Evolutionary conservation across 768 basidiomycete genomes (phyloP).

Genomic region (Dendrothele bispora): DNA sequence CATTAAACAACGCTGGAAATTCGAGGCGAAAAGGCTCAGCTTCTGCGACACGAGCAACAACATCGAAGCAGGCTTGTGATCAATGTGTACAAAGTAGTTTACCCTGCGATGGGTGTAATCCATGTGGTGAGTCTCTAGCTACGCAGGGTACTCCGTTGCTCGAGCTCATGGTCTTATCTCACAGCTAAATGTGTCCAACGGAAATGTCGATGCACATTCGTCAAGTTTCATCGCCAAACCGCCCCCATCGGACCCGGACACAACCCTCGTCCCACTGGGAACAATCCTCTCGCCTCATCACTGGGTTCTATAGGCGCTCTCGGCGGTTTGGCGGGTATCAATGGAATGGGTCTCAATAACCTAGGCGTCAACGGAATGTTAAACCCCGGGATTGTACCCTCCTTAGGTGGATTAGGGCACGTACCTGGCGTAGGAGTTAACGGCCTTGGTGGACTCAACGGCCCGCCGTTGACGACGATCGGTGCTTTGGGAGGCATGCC

Average conservation of each 20-base stretch:
- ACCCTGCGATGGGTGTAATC: constrained; percentile 78
- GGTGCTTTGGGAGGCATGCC: too few species aligned
- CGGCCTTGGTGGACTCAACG: too few species aligned
- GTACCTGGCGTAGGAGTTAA: too few species aligned
- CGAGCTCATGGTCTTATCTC: constrained; percentile 5
- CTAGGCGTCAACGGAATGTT: too few species aligned
- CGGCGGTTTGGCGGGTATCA: too few species aligned
- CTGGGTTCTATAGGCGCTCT: too few species aligned
- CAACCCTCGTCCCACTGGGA: constrained; percentile 35
- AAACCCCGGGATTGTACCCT: too few species aligned
- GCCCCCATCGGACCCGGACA: constrained; percentile 79
- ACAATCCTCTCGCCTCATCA: too few species aligned
- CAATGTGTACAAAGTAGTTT: constrained; percentile 76
- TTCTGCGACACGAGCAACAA: constrained; percentile 69
- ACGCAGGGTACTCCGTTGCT: constrained; percentile 1
- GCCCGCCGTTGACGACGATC: too few species aligned
- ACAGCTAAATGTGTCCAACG: constrained; percentile 76
- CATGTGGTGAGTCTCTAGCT: constrained; percentile 56
- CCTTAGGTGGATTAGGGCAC: too few species aligned
- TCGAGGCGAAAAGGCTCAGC: constrained; percentile 66
- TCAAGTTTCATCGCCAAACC: constrained; percentile 82
- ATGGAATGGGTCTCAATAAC: too few species aligned
- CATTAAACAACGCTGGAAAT: constrained; percentile 36
- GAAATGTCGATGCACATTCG: constrained; percentile 74
- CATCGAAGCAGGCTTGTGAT: constrained; percentile 83